A percentile compares a stretch with the other conserved stretches of the same genome.
These are phyloP conservation scores for Teratosphaeria destructans DNA, from an alignment of 2,329 filamentous ascomycete genomes.

Conservation along the genomic window DNA sequence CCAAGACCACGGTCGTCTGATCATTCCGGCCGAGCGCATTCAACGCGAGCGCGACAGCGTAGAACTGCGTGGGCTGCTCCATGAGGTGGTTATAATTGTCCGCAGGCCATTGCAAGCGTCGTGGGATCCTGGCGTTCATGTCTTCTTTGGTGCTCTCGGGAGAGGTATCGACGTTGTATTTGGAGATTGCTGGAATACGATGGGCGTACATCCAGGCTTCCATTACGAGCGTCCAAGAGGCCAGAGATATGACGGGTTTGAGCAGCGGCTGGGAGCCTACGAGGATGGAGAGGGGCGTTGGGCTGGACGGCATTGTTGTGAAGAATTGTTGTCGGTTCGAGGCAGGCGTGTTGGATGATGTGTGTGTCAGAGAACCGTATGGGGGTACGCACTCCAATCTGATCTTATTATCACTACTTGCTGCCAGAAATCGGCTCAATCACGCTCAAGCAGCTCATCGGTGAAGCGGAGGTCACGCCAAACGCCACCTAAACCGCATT, in stretches of 20 bases:
- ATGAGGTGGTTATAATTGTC: constrained; percentile 37
- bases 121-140: constrained; percentile 13
- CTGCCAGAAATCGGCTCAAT: too few species aligned
- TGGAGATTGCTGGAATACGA: constrained; percentile 27
- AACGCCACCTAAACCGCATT: too few species aligned
- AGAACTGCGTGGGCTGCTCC: constrained; percentile 38
- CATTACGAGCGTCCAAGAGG: constrained; percentile 32
- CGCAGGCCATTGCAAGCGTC: constrained; percentile 24
- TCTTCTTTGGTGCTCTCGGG: constrained; percentile 7
- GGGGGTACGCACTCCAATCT: too few species aligned
- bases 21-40: constrained; percentile 21
- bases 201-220: constrained; percentile 32
- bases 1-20: constrained; percentile 24
- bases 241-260: constrained; percentile 23
- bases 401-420: too few species aligned
- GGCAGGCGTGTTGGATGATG: too few species aligned
- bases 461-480: too few species aligned
- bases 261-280: constrained; percentile 9
- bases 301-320: background rate
- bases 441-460: too few species aligned
- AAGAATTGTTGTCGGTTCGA: background rate
- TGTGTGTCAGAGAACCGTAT: too few species aligned
- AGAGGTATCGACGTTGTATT: constrained; percentile 15
- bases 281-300: constrained; percentile 1
- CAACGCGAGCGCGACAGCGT: constrained; percentile 29